Base-by-base conservation (phyloP, 1,284 basidiomycete species). In the Sphagnurus paluster region DNA sequence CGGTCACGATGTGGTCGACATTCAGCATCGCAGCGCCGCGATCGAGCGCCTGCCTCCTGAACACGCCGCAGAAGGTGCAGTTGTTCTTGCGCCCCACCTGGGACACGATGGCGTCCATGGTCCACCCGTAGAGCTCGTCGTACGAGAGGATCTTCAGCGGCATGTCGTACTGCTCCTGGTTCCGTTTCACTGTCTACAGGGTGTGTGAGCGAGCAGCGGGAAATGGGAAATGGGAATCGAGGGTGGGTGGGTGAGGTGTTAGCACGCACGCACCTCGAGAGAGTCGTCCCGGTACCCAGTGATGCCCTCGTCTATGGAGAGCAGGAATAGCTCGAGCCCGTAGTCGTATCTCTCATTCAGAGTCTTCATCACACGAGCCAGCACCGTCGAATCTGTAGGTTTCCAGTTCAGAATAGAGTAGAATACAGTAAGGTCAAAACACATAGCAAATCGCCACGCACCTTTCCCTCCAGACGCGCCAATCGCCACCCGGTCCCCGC, bases 291-390 rank as follows among this genome's bases (percentile, higher is more conserved):
- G 80, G 65, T 99, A 99, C 1, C 96, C 96, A 9, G 93, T 96
- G 59, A 99, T 99, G 0, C 96, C 96, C 66, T 99, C 97, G 63
- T 99, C 97, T 65, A 99, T 98, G 1, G 94, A 98, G 44, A 99
- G 79, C 20, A 99, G 73, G 64, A 91, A 96, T 17, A 99, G 71
- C 39, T 97, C 85, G 38, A 99, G 75, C 11, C 92, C 93, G 59
- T 99, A 99, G 51, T 89, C 71, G 67, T 98, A 96, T 42, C 95
- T 82, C 59, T 96, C 88, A 66, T 99, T 98, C 49, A 99, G 72
- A 8, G 88, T 82, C 60, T 95, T 97, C 88, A 99, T 91, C 45
- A 98, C 90, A 76, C 98, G 87, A 8, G 97, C 96, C 23, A 99
- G 79, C 2, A 99, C 96, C 2, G 96, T 99, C 9, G 96, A 99